phyloP scores from a whole-genome alignment of 163 green algal species.

The Chlorella variabilis region DNA sequence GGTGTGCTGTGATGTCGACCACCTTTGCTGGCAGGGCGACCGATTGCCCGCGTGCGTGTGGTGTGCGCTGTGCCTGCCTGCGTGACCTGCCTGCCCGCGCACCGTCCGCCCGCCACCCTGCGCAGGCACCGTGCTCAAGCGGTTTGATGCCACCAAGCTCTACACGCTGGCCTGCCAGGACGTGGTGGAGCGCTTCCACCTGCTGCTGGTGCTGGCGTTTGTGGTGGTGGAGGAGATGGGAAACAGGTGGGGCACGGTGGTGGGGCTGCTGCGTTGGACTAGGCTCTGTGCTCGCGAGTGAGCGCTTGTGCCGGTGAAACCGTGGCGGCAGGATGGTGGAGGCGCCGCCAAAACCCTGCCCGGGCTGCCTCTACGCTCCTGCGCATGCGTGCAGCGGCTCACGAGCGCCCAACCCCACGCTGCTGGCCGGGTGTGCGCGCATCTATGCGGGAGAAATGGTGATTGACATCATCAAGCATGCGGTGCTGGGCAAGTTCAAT shows the following conservation, averaged over 20 bases:
- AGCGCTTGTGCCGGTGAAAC: too few species aligned
- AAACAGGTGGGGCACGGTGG: constrained; percentile 29
- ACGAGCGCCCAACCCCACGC: constrained; percentile 36
- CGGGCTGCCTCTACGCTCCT: neutral
- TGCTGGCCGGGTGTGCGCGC: constrained; percentile 66
- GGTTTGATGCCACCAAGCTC: constrained; percentile 81
- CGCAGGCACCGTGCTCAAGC: constrained; percentile 78
- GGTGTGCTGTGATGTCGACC: too few species aligned
- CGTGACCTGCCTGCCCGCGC: neutral
- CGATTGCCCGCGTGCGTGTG: neutral
- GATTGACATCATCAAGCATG: constrained; percentile 95
- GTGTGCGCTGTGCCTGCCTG: too few species aligned
- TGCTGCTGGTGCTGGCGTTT: constrained; percentile 87
- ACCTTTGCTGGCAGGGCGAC: neutral
- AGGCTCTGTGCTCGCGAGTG: neutral
- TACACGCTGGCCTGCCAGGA: constrained; percentile 80
- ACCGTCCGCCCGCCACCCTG: neutral
- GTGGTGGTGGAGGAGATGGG: constrained; percentile 87
- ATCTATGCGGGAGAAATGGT: constrained; percentile 77
- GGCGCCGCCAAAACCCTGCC: too few species aligned
- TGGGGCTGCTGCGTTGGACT: neutral
- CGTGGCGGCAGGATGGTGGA: too few species aligned
- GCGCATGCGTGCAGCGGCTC: neutral
- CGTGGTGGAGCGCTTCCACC: constrained; percentile 94
- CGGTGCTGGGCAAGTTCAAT: constrained; percentile 97